Conservation (phyloP, 306 rosid species). For the Chamaecrista fasciculata region DNA sequence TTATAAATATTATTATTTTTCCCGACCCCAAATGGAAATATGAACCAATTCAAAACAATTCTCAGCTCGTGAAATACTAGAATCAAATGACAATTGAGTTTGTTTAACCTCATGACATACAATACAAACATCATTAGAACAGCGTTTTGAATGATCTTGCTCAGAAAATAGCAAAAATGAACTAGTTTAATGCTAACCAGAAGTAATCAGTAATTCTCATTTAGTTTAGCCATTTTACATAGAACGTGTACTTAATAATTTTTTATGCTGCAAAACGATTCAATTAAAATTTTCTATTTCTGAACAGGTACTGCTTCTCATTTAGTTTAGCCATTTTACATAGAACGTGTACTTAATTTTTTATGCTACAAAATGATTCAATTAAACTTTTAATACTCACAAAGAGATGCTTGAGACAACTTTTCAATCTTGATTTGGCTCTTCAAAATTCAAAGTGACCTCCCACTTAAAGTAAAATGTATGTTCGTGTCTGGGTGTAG, state of each 20-base stretch:
- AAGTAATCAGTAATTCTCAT: not conserved
- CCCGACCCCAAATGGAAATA: too few species aligned
- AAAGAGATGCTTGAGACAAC: not conserved
- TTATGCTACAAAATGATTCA: not conserved
- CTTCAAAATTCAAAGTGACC: not conserved
- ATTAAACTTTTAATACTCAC: not conserved
- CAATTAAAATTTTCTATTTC: too few species aligned
- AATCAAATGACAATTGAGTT: too few species aligned
- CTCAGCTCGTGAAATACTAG: too few species aligned
- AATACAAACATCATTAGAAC: too few species aligned
- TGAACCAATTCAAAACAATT: too few species aligned
- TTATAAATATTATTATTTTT: too few species aligned
- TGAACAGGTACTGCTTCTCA: too few species aligned
- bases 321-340: not conserved
- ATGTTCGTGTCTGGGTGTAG: too few species aligned
- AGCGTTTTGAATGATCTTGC: not conserved
- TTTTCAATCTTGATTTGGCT: not conserved
- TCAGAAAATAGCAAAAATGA: not conserved
- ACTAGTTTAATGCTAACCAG: not conserved
- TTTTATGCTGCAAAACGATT: not conserved
- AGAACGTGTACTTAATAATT: not conserved
- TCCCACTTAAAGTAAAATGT: not conserved
- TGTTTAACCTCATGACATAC: too few species aligned
- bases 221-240: not conserved
- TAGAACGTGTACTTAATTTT: not conserved